These are phyloP conservation scores for Plasmodium inui DNA, from an alignment of 169 alveolate species.

Conservation along the genomic window DNA sequence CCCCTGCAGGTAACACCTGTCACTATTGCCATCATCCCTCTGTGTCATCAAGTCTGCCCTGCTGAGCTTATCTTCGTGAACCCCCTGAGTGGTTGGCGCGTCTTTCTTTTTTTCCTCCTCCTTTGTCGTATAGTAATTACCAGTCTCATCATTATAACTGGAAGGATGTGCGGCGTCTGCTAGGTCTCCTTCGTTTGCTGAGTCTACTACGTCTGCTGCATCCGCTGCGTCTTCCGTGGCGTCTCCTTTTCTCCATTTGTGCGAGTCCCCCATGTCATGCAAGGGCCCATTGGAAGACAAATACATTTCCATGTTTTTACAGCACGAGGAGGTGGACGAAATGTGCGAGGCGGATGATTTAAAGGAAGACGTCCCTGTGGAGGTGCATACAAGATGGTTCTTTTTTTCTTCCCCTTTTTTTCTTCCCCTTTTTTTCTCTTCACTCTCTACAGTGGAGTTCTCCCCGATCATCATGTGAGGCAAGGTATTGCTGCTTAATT, in stretches of 20 bases:
- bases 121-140: background rate
- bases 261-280: background rate
- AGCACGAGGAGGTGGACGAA: conserved; percentile 59
- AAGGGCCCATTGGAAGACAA: conserved; percentile 1
- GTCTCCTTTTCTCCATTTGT: background rate
- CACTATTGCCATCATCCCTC: background rate
- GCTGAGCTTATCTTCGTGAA: background rate
- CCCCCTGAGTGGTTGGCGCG: background rate
- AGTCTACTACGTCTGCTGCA: background rate
- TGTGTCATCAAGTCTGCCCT: background rate
- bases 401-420: background rate
- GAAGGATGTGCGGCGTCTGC: background rate
- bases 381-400: background rate
- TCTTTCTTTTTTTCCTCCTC: background rate
- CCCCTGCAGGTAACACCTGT: background rate
- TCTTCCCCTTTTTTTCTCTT: background rate
- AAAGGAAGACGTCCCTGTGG: conserved; percentile 59
- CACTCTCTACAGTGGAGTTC: background rate
- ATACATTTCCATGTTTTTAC: conserved; percentile 18
- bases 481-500: background rate
- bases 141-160: background rate
- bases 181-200: background rate
- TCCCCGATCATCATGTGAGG: background rate
- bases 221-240: background rate
- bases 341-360: conserved; percentile 55